These are phyloP conservation scores for Lignosus rhinocerotis DNA, from an alignment of 1,284 basidiomycete genomes.

Conservation along the genomic window DNA sequence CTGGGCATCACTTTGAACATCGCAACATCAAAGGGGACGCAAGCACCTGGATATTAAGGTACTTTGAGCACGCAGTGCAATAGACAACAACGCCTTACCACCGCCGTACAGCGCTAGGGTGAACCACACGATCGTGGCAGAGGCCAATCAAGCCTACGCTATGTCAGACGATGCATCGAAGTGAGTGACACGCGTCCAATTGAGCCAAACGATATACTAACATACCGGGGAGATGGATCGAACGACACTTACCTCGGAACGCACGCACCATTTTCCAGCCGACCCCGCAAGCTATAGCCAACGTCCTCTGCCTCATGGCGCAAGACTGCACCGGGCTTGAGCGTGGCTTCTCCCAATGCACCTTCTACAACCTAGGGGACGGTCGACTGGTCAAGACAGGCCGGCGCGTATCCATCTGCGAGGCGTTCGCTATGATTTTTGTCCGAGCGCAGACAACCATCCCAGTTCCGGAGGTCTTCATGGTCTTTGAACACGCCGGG, in stretches of 20 bases:
- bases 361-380: neutral
- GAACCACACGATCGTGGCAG: too few species aligned
- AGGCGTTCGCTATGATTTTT: slow-evolving; percentile 2
- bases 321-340: neutral
- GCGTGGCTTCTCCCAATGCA: neutral
- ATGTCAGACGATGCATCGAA: too few species aligned
- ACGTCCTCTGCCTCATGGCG: neutral
- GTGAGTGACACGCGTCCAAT: too few species aligned
- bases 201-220: too few species aligned
- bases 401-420: neutral
- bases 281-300: neutral
- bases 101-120: too few species aligned
- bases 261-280: neutral
- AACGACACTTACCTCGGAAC: neutral
- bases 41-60: too few species aligned
- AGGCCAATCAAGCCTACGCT: too few species aligned
- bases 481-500: slow-evolving; percentile 2
- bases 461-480: slow-evolving; percentile 1
- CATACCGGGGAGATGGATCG: neutral
- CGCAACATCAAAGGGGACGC: too few species aligned
- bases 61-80: too few species aligned
- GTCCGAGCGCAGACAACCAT: slow-evolving; percentile 1
- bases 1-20: too few species aligned
- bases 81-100: too few species aligned
- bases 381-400: slow-evolving; percentile 4